Conservation (phyloP, 805 yeast species). For the Yamadazyma scolyti region DNA sequence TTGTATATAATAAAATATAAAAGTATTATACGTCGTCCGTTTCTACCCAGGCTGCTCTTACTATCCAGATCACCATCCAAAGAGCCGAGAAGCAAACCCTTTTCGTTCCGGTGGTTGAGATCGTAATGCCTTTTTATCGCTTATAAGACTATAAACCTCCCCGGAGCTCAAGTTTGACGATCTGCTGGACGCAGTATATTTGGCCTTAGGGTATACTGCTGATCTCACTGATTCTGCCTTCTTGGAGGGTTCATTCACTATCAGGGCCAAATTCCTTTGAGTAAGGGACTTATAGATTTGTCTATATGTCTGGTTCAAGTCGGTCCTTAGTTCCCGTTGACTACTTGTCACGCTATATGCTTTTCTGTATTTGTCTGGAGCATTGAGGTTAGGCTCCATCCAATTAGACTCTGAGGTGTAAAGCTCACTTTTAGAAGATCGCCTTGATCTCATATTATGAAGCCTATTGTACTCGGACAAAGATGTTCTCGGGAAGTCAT, state of each 20-base stretch:
- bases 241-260: slow-evolving; percentile 7
- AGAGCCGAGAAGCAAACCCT: slow-evolving; percentile 26
- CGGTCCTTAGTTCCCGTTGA: slow-evolving; percentile 9
- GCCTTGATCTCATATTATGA: slow-evolving; percentile 22
- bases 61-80: slow-evolving; percentile 35
- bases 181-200: background rate
- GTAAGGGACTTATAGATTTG: slow-evolving; percentile 35
- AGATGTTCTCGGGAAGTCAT: slow-evolving; percentile 32
- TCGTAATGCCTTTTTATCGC: slow-evolving; percentile 4
- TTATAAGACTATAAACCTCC: slow-evolving; percentile 11
- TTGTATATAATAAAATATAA: background rate
- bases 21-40: no score
- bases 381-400: slow-evolving; percentile 43
- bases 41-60: background rate
- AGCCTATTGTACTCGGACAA: slow-evolving; percentile 32
- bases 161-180: slow-evolving; percentile 4
- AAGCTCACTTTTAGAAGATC: slow-evolving; percentile 39
- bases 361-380: slow-evolving; percentile 13
- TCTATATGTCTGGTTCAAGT: slow-evolving; percentile 27
- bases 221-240: slow-evolving; percentile 12
- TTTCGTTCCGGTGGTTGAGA: slow-evolving; percentile 4
- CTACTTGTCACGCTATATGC: slow-evolving; percentile 19
- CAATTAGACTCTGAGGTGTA: slow-evolving; percentile 45
- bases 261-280: slow-evolving; percentile 24
- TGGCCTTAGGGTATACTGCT: slow-evolving; percentile 3